Evolutionary conservation across 2,329 filamentous ascomycete species (phyloP).

Genomic region (Leptographium radiaticola): DNA sequence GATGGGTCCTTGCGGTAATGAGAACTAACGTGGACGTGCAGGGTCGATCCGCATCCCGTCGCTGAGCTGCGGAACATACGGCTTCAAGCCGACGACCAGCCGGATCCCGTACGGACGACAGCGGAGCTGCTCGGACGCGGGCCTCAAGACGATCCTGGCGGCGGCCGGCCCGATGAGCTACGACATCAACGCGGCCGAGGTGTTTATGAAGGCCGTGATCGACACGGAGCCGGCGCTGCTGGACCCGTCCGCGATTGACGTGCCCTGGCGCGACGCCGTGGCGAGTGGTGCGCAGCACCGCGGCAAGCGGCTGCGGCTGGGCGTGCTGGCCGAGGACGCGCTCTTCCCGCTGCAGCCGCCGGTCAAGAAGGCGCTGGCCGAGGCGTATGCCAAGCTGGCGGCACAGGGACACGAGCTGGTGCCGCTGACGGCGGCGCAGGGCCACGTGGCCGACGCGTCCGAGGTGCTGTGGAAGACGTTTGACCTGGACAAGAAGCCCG

Average conservation of each 20-base stretch:
- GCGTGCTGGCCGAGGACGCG: neutral
- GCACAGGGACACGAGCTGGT: neutral
- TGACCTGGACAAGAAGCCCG: neutral
- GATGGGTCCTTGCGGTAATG: neutral
- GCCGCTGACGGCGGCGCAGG: neutral
- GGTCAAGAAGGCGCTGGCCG: neutral
- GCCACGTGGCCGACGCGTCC: neutral
- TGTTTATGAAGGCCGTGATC: neutral
- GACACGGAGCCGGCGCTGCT: neutral
- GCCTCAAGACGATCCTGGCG: neutral
- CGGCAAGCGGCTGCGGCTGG: neutral
- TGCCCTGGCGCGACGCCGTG: neutral
- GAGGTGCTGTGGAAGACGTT: neutral
- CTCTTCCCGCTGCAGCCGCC: neutral
- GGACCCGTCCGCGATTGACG: neutral
- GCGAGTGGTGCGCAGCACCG: neutral
- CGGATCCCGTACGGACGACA: neutral
- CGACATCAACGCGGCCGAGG: neutral
- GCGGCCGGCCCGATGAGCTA: neutral
- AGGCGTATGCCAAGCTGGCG: neutral
- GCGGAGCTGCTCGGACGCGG: neutral
- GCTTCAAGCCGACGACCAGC: neutral
- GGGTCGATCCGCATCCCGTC: neutral
- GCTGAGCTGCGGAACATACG: neutral
- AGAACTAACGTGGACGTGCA: neutral